These are phyloP conservation scores for Fusarium compactum DNA, from an alignment of 2,329 filamentous ascomycete species.

Conservation along the genomic window DNA sequence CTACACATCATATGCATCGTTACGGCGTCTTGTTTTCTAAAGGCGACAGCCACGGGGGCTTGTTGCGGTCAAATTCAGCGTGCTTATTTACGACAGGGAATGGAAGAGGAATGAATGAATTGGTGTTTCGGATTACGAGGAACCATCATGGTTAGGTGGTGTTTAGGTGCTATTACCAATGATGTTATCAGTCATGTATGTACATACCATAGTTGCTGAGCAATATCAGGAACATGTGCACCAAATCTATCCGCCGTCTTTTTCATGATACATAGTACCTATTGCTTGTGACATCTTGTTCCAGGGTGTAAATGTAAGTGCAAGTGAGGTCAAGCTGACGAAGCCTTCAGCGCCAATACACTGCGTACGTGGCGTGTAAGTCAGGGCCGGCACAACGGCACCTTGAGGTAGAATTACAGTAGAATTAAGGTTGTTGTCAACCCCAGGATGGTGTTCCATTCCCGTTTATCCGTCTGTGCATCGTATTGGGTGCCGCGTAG, in stretches of 20 bases:
- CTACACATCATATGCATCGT: conserved; percentile 43
- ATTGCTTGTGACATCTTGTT: conserved; percentile 17
- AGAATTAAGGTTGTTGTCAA: conserved; percentile 24
- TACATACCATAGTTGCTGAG: conserved; percentile 38
- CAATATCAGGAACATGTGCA: conserved; percentile 31
- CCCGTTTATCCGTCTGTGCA: conserved; percentile 17
- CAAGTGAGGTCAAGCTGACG: not conserved
- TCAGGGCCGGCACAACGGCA: conserved; percentile 18
- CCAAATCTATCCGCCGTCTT: conserved; percentile 3
- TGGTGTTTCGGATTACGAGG: conserved; percentile 35
- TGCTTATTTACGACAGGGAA: conserved; percentile 38
- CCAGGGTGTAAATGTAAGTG: conserved; percentile 8
- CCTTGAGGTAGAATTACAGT: conserved; percentile 11
- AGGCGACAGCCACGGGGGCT: conserved; percentile 36
- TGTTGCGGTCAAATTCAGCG: conserved; percentile 44
- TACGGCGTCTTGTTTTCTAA: conserved; percentile 44
- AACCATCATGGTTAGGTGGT: conserved; percentile 23
- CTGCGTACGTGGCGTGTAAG: conserved; percentile 14
- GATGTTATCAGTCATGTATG: conserved; percentile 29
- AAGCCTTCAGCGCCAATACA: not conserved
- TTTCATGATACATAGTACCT: not conserved
- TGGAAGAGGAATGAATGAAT: conserved; percentile 28
- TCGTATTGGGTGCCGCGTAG: conserved; percentile 29
- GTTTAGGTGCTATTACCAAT: conserved; percentile 27
- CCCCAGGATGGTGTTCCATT: conserved; percentile 10